Percentiles rank a stretch among this genome's conserved stretches.
Conservation (phyloP, 495 filamentous ascomycete species). For the Trichoderma virens region DNA sequence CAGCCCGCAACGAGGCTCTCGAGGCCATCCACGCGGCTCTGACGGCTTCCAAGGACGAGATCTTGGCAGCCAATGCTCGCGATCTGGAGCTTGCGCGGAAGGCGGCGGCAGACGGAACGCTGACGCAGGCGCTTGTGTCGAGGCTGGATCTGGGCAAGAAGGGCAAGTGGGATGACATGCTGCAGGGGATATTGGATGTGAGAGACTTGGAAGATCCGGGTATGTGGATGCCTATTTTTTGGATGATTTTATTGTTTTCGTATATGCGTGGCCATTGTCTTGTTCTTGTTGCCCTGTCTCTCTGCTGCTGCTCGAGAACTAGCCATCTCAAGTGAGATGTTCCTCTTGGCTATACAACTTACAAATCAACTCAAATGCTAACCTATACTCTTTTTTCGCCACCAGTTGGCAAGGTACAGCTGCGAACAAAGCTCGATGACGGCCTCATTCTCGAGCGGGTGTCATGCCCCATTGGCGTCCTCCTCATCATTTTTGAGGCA, state of each 20-base stretch:
- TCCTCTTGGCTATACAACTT: not conserved
- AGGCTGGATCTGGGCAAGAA: conserved; percentile 74
- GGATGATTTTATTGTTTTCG: not conserved
- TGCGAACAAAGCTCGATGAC: conserved; percentile 84
- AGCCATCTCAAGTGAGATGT: not conserved
- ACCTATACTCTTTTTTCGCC: not conserved
- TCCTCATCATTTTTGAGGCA: conserved; percentile 96
- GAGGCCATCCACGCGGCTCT: conserved; percentile 72
- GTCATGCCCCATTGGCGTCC: conserved; percentile 88
- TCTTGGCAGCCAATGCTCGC: conserved; percentile 76
- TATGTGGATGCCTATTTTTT: conserved; percentile 35
- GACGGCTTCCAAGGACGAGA: conserved; percentile 54
- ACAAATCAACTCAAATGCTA: not conserved
- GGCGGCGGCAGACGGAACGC: conserved; percentile 61
- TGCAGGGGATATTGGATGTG: conserved; percentile 90
- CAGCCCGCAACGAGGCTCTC: conserved; percentile 73
- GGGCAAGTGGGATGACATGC: conserved; percentile 96
- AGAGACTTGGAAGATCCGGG: conserved; percentile 79
- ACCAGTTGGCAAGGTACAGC: conserved; percentile 73
- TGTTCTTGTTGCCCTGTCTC: not conserved
- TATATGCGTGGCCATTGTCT: not conserved
- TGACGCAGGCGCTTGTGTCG: conserved; percentile 84
- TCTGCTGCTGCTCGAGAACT: not conserved
- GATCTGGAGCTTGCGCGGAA: conserved; percentile 68
- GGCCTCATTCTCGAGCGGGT: conserved; percentile 76